Evolutionary conservation across 2,329 filamentous ascomycete species (phyloP), one percentile per base, ranked within the genome.

Genomic region (Claviceps maximensis): DNA sequence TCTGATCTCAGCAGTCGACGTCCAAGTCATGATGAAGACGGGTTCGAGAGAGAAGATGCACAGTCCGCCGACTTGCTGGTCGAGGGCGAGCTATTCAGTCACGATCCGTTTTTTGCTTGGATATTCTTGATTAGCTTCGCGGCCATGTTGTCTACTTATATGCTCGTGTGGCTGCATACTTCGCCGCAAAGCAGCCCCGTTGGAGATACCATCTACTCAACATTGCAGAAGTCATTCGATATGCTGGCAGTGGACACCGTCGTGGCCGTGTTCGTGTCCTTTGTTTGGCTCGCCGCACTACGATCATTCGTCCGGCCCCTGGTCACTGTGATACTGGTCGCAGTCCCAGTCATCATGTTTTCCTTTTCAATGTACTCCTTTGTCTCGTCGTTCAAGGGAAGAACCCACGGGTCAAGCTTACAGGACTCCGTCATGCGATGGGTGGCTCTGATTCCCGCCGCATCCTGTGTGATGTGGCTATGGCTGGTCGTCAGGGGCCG

Each of bases 181-280:
- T 82, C 86, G 19, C 73, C 83, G 1, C 75, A 76, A 52, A 86
- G 86, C 63, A 78, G 78, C 55, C 84, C 85, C 1, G 79, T 94
- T 53, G 91, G 90, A 15, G 93, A 98, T 67, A 96, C 91, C 1
- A 89, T 98, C 54, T 98, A 98, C 68, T 89, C 86, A 15, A 89
- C 88, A 4, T 72, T 98, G 38, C 84, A 87, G 60, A 82, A 83
- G 50, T 96, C 90, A 0, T 93, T 94, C 62, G 84, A 93, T 63
- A 84, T 97, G 58, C 81, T 98, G 44, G 87, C 88, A 2, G 82
- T 93, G 51, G 94, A 97, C 69, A 97, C 93, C 1, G 67, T 97
- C 19, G 84, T 96, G n/a, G 86, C 93, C 1, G 74, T 96, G 41
- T 74, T 94, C 38, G 87, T 97, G 21, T 91, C 91, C 1, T 74